Conservation (phyloP, 768 basidiomycete genomes). For the Termitomyces heimii region DNA sequence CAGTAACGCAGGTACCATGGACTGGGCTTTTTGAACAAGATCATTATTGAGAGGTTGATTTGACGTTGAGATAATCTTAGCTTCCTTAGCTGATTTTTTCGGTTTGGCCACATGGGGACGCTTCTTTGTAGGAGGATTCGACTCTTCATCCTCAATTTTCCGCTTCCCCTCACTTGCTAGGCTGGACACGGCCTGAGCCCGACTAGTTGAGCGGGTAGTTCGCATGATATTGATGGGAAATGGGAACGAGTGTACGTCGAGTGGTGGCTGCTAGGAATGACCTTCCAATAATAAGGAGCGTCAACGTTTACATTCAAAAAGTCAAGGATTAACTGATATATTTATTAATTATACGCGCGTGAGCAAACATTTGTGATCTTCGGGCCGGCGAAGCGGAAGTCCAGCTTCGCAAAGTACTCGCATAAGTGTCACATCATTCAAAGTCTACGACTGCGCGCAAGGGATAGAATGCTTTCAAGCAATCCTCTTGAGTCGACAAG, state of each 20-base stretch:
- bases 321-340: not conserved
- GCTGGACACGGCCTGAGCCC: conserved; percentile 13
- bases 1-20: conserved; percentile 62
- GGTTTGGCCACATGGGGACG: conserved; percentile 5
- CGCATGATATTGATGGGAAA: conserved; percentile 17
- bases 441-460: not conserved
- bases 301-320: not conserved
- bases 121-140: conserved; percentile 7
- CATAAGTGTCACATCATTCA: too few species aligned
- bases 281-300: not conserved
- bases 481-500: not conserved
- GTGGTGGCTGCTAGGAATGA: not conserved
- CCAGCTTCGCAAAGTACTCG: not conserved
- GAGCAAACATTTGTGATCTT: not conserved
- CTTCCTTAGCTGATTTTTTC: not conserved
- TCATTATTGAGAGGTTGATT: conserved; percentile 3
- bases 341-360: not conserved
- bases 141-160: conserved; percentile 6
- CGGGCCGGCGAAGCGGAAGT: not conserved
- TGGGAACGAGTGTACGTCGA: conserved; percentile 2
- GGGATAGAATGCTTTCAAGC: not conserved
- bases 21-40: conserved; percentile 13
- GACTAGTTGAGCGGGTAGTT: conserved; percentile 24
- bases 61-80: conserved; percentile 1
- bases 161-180: conserved; percentile 13